phyloP scores from a whole-genome alignment of 2,329 filamentous ascomycete genomes.

The Colletotrichum orbiculare region DNA sequence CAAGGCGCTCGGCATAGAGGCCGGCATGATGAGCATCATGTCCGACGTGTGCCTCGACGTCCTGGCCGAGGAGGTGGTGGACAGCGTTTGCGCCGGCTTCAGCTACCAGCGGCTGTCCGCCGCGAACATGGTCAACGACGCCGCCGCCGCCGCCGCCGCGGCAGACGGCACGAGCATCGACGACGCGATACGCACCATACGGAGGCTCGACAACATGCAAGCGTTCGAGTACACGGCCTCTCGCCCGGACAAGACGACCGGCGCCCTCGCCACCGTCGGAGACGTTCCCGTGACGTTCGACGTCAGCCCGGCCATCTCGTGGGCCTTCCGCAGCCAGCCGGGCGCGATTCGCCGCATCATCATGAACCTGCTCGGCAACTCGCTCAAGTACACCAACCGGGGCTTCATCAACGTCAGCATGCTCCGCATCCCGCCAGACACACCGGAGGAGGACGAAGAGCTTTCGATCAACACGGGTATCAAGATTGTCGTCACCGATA shows the following conservation, averaged over 20 bases:
- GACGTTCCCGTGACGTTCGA: constrained; percentile 60
- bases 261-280: constrained; percentile 9
- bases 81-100: constrained; percentile 49
- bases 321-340: constrained; percentile 65
- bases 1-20: constrained; percentile 19
- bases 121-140: constrained; percentile 1
- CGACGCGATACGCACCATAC: constrained; percentile 23
- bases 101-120: constrained; percentile 44
- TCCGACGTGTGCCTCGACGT: constrained; percentile 46
- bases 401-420: constrained; percentile 47
- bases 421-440: constrained; percentile 27
- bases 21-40: constrained; percentile 39
- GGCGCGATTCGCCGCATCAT: constrained; percentile 64
- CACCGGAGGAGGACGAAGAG: neutral
- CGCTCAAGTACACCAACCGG: constrained; percentile 67
- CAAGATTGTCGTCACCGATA: constrained; percentile 66
- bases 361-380: constrained; percentile 72
- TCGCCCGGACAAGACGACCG: neutral
- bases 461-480: constrained; percentile 29
- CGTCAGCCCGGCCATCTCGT: constrained; percentile 58
- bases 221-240: constrained; percentile 34
- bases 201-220: constrained; percentile 36
- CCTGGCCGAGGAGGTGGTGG: constrained; percentile 51
- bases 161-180: constrained; percentile 16
- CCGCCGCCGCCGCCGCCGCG: constrained; percentile 3